phyloP scores from a whole-genome alignment of 2,329 filamentous ascomycete species.

The Claviceps digitariae region DNA sequence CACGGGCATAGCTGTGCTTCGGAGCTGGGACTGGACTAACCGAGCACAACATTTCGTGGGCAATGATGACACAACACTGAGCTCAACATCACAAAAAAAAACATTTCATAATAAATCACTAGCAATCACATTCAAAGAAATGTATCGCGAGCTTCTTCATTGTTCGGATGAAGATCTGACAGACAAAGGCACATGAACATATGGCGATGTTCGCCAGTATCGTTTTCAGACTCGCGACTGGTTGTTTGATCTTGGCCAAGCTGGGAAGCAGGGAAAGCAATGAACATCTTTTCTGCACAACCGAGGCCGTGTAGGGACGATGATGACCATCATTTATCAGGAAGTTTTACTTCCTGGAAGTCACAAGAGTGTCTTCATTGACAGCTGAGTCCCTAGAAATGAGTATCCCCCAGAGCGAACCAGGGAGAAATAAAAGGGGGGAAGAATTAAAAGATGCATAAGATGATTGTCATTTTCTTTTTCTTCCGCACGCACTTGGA shows the following conservation, averaged over 20 bases:
- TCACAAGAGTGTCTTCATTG: not conserved
- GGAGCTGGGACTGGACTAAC: too few species aligned
- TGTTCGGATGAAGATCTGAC: not conserved
- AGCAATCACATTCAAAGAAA: not conserved
- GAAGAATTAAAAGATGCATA: not conserved
- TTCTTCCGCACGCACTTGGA: not conserved
- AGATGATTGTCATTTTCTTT: not conserved
- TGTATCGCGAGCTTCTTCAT: not conserved
- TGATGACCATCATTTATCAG: not conserved
- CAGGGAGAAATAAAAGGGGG: not conserved
- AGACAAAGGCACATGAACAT: not conserved
- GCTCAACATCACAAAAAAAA: too few species aligned
- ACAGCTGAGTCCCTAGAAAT: constrained; percentile 1
- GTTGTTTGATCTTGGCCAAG: not conserved
- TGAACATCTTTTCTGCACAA: not conserved
- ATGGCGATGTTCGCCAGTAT: not conserved
- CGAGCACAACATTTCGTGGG: too few species aligned
- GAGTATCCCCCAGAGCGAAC: not conserved
- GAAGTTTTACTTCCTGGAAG: constrained; percentile 1
- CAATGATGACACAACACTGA: not conserved
- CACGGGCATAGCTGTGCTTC: too few species aligned
- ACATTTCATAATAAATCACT: too few species aligned
- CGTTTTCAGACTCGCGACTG: not conserved
- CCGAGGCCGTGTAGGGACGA: not conserved
- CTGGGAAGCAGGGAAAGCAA: not conserved